Evolutionary conservation across 2,329 filamentous ascomycete genomes (phyloP).

Genomic region (Penicillium sp.): DNA sequence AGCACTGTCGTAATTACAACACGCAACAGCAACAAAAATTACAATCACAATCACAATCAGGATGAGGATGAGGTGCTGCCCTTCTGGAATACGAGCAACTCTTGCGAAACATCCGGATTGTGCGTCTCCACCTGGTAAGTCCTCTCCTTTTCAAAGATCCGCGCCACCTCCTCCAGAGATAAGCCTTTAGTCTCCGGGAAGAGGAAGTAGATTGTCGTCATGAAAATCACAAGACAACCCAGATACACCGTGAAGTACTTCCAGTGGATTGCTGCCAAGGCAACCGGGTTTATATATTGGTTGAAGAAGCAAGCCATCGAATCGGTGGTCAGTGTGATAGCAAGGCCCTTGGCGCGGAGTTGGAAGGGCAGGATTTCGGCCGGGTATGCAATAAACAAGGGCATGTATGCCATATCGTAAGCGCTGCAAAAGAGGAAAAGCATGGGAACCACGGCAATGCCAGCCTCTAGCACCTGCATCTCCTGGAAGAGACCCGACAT

Average conservation of each 20-base stretch:
- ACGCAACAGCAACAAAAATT: slow-evolving; percentile 5
- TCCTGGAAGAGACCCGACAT: slow-evolving; percentile 19
- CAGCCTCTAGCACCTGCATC: slow-evolving; percentile 18
- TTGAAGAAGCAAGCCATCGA: slow-evolving; percentile 35
- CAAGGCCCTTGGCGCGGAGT: slow-evolving; percentile 22
- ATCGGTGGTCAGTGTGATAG: slow-evolving; percentile 25
- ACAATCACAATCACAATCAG: neutral
- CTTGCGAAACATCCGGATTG: slow-evolving; percentile 12
- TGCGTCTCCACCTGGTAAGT: slow-evolving; percentile 3
- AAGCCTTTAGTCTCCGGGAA: slow-evolving; percentile 26
- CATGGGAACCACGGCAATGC: slow-evolving; percentile 30
- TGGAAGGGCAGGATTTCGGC: slow-evolving; percentile 22
- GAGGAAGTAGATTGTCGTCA: slow-evolving; percentile 39
- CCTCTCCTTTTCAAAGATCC: slow-evolving; percentile 14
- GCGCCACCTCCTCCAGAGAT: slow-evolving; percentile 17
- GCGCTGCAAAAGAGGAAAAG: slow-evolving; percentile 19
- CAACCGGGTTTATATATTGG: slow-evolving; percentile 43
- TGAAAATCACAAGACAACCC: slow-evolving; percentile 32
- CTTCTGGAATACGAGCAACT: slow-evolving; percentile 10
- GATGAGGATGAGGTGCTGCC: neutral
- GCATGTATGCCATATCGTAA: slow-evolving; percentile 23
- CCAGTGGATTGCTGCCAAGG: slow-evolving; percentile 38
- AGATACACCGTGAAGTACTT: slow-evolving; percentile 44
- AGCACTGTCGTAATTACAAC: slow-evolving; percentile 13
- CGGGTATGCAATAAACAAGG: slow-evolving; percentile 21